Conservation (phyloP, 2,329 filamentous ascomycete genomes). For the Bretziella fagacearum region DNA sequence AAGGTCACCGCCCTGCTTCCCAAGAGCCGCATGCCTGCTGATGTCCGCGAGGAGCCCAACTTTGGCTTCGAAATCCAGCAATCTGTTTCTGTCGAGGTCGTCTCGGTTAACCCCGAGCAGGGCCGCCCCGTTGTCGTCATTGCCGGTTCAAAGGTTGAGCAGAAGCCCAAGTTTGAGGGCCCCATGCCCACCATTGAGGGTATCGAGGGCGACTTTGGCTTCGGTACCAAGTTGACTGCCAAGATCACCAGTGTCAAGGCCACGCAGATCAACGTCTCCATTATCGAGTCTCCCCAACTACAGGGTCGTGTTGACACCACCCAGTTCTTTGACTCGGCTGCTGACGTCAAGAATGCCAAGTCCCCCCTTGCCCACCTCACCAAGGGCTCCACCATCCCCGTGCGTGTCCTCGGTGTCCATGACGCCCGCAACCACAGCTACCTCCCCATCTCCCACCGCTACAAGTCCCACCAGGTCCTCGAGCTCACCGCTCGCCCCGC, state of each 20-base stretch:
- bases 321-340: conserved; percentile 75
- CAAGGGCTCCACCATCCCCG: conserved; percentile 51
- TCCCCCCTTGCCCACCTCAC: conserved; percentile 46
- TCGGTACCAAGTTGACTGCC: conserved; percentile 60
- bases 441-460: conserved; percentile 74
- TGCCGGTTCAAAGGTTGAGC: conserved; percentile 30
- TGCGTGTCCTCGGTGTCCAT: conserved; percentile 71
- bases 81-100: conserved; percentile 54
- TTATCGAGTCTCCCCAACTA: conserved; percentile 56
- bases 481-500: conserved; percentile 72
- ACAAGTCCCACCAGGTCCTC: conserved; percentile 63
- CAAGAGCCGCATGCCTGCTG: conserved; percentile 58
- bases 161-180: conserved; percentile 20
- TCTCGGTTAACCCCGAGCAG: conserved; percentile 53
- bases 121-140: conserved; percentile 45
- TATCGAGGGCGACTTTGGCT: conserved; percentile 50
- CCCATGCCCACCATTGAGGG: conserved; percentile 17
- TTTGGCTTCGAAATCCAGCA: conserved; percentile 70
- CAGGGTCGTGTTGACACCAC: conserved; percentile 90
- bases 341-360: conserved; percentile 70
- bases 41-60: conserved; percentile 46
- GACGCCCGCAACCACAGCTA: conserved; percentile 83
- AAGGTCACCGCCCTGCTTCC: conserved; percentile 63
- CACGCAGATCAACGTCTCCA: conserved; percentile 79
- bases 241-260: conserved; percentile 70